Percentiles rank a stretch among this genome's conserved stretches.
Conservation (phyloP, 2,329 filamentous ascomycete species). For the Thelonectria olida region DNA sequence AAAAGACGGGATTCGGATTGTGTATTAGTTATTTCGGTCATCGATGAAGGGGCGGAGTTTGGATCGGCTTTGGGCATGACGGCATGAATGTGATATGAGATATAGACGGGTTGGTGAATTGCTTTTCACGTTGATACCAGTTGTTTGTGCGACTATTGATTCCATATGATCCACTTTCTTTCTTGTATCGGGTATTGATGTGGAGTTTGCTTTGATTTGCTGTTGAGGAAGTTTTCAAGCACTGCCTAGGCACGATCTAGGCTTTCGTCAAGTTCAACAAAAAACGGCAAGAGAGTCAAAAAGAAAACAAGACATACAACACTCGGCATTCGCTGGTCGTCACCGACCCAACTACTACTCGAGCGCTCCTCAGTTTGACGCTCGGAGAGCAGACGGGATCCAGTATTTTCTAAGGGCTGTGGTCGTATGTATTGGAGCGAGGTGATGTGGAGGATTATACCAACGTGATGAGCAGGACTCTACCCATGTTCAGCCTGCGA, state of each 20-base stretch:
- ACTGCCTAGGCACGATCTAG: no score
- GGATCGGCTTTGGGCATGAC: constrained; percentile 30
- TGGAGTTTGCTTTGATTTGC: no score
- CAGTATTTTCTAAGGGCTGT: background rate
- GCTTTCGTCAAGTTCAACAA: background rate
- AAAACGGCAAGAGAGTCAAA: background rate
- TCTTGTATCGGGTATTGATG: background rate
- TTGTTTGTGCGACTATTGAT: constrained; percentile 20
- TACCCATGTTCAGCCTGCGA: no score
- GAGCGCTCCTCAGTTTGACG: background rate
- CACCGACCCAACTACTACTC: background rate
- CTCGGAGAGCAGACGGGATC: background rate
- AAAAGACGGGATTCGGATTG: constrained; percentile 1
- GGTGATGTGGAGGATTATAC: background rate
- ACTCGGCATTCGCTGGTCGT: background rate
- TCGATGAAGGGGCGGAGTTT: constrained; percentile 28
- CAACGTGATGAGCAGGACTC: no score
- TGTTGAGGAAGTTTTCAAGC: background rate
- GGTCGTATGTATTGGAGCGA: background rate
- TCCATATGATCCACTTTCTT: constrained; percentile 22
- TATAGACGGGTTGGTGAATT: constrained; percentile 30
- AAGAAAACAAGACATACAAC: background rate
- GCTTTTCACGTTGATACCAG: constrained; percentile 33
- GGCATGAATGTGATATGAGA: constrained; percentile 36
- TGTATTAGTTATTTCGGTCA: constrained; percentile 17